phyloP scores from a whole-genome alignment of 2,329 filamentous ascomycete genomes.

The Ciborinia camelliae region DNA sequence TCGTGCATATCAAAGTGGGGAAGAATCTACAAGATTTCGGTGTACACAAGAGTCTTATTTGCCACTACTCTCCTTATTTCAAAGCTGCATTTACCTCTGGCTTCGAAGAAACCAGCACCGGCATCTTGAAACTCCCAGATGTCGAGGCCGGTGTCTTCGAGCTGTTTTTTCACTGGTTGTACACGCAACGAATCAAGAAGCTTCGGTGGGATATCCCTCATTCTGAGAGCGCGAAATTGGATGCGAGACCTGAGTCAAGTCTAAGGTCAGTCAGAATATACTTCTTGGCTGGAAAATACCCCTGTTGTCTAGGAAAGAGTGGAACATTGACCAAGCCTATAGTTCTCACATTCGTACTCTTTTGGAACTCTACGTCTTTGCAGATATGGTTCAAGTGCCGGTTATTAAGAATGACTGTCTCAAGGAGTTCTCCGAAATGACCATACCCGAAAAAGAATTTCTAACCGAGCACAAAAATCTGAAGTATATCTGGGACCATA shows the following conservation, averaged over 20 bases:
- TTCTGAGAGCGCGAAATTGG: background rate
- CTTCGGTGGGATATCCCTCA: background rate
- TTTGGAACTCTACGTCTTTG: slow-evolving; percentile 20
- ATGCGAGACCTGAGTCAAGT: background rate
- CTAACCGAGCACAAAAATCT: background rate
- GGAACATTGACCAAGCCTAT: background rate
- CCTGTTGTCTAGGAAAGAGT: background rate
- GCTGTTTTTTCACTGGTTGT: slow-evolving; percentile 22
- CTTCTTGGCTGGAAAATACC: background rate
- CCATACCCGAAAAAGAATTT: background rate
- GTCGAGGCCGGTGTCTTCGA: slow-evolving; percentile 10
- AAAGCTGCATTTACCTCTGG: slow-evolving; percentile 21
- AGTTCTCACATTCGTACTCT: background rate
- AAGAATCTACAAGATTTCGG: slow-evolving; percentile 20
- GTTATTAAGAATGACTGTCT: slow-evolving; percentile 18
- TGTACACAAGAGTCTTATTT: slow-evolving; percentile 26
- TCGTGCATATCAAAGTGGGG: slow-evolving; percentile 24
- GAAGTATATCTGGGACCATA: slow-evolving; percentile 13
- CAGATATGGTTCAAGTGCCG: slow-evolving; percentile 14
- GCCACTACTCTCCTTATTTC: slow-evolving; percentile 27
- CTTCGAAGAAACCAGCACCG: slow-evolving; percentile 21
- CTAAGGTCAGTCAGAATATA: background rate
- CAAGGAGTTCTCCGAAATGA: background rate
- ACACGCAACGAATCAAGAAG: slow-evolving; percentile 10
- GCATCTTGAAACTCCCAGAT: slow-evolving; percentile 19